Percentiles rank a stretch among this genome's conserved stretches.
Conservation (phyloP, 345 rosid genomes). For the Iberis pinnata region DNA sequence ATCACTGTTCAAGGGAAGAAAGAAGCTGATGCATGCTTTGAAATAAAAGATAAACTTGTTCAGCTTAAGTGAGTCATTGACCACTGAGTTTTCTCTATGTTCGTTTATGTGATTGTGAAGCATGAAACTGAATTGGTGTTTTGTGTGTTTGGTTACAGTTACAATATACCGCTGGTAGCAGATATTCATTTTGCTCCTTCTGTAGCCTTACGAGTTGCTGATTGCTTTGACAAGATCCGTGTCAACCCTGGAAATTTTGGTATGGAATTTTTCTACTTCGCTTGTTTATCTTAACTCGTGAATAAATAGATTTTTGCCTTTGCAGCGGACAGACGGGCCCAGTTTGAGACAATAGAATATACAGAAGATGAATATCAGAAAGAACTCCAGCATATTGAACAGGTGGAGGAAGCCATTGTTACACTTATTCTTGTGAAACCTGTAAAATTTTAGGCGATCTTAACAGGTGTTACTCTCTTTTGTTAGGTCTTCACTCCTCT, state of each 20-base stretch:
- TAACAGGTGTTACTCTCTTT: not conserved
- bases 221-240: conserved; percentile 96
- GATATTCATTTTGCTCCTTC: conserved; percentile 97
- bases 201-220: conserved; percentile 81
- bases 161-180: conserved; percentile 91
- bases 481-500: conserved; percentile 81
- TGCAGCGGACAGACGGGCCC: conserved; percentile 96
- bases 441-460: not conserved
- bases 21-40: conserved; percentile 97
- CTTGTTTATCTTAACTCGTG: conserved; percentile 12
- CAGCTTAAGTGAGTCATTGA: conserved; percentile 63
- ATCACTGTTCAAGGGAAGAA: conserved; percentile 98
- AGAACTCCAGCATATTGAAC: conserved; percentile 89
- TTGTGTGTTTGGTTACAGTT: conserved; percentile 44
- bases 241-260: conserved; percentile 99
- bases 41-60: conserved; percentile 80
- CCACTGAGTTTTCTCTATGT: conserved; percentile 1
- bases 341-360: conserved; percentile 81
- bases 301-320: conserved; percentile 8
- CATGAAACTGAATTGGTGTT: conserved; percentile 12
- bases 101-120: not conserved
- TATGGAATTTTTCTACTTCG: conserved; percentile 20
- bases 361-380: conserved; percentile 93
- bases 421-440: conserved; percentile 8
- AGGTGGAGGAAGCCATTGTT: conserved; percentile 38